Evolutionary conservation across 164 flowering plant genomes (phyloP), one percentile per base, ranked within the genome.

Genomic region (Nymphaea colorata): DNA sequence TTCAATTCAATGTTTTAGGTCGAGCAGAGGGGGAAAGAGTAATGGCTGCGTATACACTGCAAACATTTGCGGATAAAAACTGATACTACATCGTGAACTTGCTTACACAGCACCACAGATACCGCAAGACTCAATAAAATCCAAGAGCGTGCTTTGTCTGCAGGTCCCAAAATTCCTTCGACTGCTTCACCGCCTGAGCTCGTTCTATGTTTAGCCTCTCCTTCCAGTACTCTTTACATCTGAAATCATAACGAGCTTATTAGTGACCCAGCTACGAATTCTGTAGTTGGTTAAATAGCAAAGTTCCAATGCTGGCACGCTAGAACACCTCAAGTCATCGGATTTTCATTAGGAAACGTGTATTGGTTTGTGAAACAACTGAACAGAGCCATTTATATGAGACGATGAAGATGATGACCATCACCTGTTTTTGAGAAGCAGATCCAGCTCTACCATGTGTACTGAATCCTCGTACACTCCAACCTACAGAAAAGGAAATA

Each of bases 401-500:
- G 55, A 47, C 55, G 12, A 12, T 12, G 55, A 7, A 47, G 7
- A 47, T 47, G 7, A 47, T 47, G 55, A 47, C 55, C 68, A 25
- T 25, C 66, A 86, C 90, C 87, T 80, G 73, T 71, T 84, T 77
- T 84, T 87, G 70, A 87, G 16, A n/a, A 88, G 82, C 78, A 84
- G 60, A 73, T 82, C 82, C 42, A 89, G 74, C 73, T 85, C 91
- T 12, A 74, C 4, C 95, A 89, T 83, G 76, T 73, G 85, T 44
- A 85, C 83, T 36, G 88, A 77, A 64, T 87, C 79, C 42, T 75
- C 75, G 79, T 87, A 88, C 43, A 83, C 90, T 72, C 88, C 90
- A 70, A 63, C 82, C 97, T 91, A 80, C 77, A 66, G 10, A 45
- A 25, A 25, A 1, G 0, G 36, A 25, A 25, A n/a, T n/a, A n/a